Evolutionary conservation across 2,329 filamentous ascomycete species (phyloP), one percentile per base, ranked within the genome.

Genomic region (Cladosporium sp.): DNA sequence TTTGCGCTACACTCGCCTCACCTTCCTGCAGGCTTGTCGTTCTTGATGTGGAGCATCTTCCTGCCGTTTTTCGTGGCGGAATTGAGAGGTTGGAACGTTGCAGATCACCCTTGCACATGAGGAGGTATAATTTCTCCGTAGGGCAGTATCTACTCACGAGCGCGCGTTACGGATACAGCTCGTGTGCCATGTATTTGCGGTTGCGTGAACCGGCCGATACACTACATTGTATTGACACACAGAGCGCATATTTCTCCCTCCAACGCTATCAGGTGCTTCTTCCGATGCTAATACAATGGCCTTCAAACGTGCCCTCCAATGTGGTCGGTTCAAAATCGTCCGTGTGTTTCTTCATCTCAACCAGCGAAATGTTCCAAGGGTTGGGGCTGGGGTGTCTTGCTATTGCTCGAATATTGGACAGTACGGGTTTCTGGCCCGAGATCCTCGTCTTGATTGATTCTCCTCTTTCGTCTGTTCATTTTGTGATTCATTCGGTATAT

Each of bases 41-140:
- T 53, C 50, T n/a, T 53, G 23, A 53, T 53, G 50, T 53, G 50
- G 50, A 53, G 50, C 50, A 21, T 53, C 16, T 53, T 53, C 7
- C 28, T 53, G 26, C 50, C 50, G 5, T 53, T 53, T 28, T 53
- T 53, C 31, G 50, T 53, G 14, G 50, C 50, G 16, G 50, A 53
- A 18, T n/a, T 53, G 28, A 28, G 50, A 53, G 50, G 50, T n/a
- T 53, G 50, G 50, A n/a, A 14, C 28, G 49, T 53, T 53, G 37
- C 16, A 21, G 6, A 16, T 10, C 2, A 46, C n/a, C n/a, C 8
- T 8, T 46, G 10, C 21, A 2, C 8, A 21, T 23, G 40, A 46
- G 2, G 8, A 44, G 37, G 18, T 7, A n/a, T 7, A 7, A 2
- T n/a, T 5, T n/a, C 18, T 1, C 3, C 18, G 7, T 18, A 5